Evolutionary conservation across 306 rosid genomes (phyloP).

Genomic region (Argentina anserina): DNA sequence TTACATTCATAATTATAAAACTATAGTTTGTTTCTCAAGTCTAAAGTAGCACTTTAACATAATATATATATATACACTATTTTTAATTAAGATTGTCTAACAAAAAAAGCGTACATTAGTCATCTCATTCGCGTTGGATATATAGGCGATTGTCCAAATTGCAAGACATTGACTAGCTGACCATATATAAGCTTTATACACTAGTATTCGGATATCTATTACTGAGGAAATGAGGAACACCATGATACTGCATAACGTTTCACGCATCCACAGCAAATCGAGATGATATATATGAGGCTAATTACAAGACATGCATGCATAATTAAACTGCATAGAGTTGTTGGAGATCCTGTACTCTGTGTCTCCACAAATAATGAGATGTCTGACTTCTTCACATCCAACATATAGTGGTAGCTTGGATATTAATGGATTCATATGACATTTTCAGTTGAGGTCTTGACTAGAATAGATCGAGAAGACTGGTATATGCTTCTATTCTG

Average conservation of each 20-base stretch:
- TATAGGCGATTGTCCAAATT: neutral
- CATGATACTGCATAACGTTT: neutral
- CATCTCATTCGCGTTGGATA: neutral
- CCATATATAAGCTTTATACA: no score
- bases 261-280: neutral
- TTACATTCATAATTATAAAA: no score
- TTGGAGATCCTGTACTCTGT: neutral
- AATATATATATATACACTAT: no score
- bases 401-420: conserved; percentile 1
- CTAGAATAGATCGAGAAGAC: neutral
- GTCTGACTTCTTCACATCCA: conserved; percentile 17
- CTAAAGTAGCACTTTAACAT: no score
- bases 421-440: conserved; percentile 6
- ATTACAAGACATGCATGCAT: neutral
- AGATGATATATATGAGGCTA: neutral
- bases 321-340: neutral
- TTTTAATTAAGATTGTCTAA: neutral
- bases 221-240: neutral
- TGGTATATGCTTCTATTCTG: neutral
- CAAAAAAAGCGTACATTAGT: neutral
- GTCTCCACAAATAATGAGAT: neutral
- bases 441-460: neutral
- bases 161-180: neutral
- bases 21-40: no score
- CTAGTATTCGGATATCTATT: neutral